Percentiles rank a stretch among this genome's conserved stretches.
These are phyloP conservation scores for Fusarium annulatum DNA, from an alignment of 2,329 filamentous ascomycete genomes.

Conservation along the genomic window DNA sequence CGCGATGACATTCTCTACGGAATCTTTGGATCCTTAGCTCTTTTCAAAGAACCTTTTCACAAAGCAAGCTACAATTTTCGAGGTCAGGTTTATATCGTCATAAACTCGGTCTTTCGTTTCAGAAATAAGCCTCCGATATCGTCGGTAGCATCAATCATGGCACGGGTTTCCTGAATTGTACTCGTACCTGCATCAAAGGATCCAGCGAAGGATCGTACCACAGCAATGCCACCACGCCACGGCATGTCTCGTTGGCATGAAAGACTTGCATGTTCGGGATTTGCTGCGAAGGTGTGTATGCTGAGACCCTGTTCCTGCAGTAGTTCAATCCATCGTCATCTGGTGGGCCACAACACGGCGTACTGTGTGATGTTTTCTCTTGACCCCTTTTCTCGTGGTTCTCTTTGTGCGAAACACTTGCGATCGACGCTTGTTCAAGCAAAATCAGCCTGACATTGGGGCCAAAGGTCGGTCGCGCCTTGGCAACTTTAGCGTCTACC, in stretches of 20 bases:
- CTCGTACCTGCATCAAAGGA: constrained; percentile 12
- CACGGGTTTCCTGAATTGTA: background rate
- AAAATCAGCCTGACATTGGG: constrained; percentile 15
- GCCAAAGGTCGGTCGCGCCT: constrained; percentile 18
- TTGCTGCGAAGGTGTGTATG: constrained; percentile 27
- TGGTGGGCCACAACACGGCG: constrained; percentile 31
- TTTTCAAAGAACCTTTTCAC: background rate
- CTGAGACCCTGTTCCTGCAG: constrained; percentile 45
- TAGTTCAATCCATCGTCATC: constrained; percentile 44
- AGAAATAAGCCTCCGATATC: background rate
- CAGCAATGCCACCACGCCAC: constrained; percentile 22
- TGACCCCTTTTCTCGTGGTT: constrained; percentile 24
- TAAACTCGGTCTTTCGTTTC: background rate
- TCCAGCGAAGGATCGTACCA: constrained; percentile 33
- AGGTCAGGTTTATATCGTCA: background rate
- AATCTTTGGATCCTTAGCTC: background rate
- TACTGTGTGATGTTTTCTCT: constrained; percentile 18
- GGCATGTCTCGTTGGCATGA: constrained; percentile 22
- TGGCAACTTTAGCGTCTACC: constrained; percentile 19
- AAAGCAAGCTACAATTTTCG: constrained; percentile 9
- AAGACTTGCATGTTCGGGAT: constrained; percentile 20
- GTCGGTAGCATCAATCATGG: background rate
- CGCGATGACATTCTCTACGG: constrained; percentile 28
- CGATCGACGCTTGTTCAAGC: constrained; percentile 23
- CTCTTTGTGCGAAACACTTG: constrained; percentile 3